phyloP scores from a whole-genome alignment of 2,329 filamentous ascomycete species.

The Epicoccum nigrum region DNA sequence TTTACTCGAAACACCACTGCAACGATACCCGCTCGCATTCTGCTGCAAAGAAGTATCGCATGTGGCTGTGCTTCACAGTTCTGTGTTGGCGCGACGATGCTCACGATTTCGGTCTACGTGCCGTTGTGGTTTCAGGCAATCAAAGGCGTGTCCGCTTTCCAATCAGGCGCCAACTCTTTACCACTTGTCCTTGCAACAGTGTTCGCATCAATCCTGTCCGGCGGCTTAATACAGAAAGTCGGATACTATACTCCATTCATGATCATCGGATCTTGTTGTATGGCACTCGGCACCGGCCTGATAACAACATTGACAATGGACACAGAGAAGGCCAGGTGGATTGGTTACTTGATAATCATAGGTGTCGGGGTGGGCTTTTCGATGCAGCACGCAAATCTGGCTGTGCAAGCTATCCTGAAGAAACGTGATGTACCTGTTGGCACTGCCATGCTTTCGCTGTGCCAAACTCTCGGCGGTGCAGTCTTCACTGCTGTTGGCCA shows the following conservation, averaged over 20 bases:
- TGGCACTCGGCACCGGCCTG: slow-evolving; percentile 53
- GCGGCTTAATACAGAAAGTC: slow-evolving; percentile 47
- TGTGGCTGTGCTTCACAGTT: slow-evolving; percentile 50
- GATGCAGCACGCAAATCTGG: slow-evolving; percentile 53
- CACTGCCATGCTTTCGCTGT: slow-evolving; percentile 53
- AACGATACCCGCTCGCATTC: slow-evolving; percentile 51
- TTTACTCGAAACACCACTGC: slow-evolving; percentile 49
- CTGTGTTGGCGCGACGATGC: slow-evolving; percentile 47
- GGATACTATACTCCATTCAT: slow-evolving; percentile 59
- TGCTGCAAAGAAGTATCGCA: slow-evolving; percentile 51
- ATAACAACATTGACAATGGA: slow-evolving; percentile 49
- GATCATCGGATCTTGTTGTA: slow-evolving; percentile 48
- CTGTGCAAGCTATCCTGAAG: slow-evolving; percentile 51
- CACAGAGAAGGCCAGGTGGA: slow-evolving; percentile 42
- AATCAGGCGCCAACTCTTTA: slow-evolving; percentile 54
- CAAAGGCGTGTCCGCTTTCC: slow-evolving; percentile 50
- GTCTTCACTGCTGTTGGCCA: slow-evolving; percentile 55
- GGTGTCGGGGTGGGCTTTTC: slow-evolving; percentile 51
- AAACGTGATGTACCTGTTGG: slow-evolving; percentile 51
- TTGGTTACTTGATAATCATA: slow-evolving; percentile 38
- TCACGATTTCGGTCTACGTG: slow-evolving; percentile 50
- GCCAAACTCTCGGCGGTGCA: slow-evolving; percentile 53
- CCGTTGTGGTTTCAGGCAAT: slow-evolving; percentile 57
- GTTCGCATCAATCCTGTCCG: slow-evolving; percentile 49
- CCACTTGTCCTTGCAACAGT: slow-evolving; percentile 54